Evolutionary conservation across 441 rosid species (phyloP), one percentile per base, ranked within the genome.

Genomic region (Codiaeum variegatum): DNA sequence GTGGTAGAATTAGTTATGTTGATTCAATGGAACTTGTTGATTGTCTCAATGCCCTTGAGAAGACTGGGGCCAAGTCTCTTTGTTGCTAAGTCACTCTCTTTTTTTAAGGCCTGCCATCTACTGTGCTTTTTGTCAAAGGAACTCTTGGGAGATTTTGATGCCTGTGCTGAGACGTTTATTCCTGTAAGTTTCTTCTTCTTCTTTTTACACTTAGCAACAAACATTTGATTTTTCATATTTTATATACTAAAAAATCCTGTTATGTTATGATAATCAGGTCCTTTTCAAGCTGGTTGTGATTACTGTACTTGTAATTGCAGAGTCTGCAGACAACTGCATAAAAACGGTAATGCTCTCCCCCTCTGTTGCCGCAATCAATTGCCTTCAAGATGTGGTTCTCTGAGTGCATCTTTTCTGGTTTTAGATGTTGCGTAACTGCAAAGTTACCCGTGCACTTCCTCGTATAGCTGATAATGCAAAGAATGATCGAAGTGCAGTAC

Each of bases 231-330:
- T 47, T 77, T 51, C 77, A 46, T 47, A 34, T 51, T 66, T 26
- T 31, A 19, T 40, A 18, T 24, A 36, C 42, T 36, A 51, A 62
- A 66, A 72, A 66, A 24, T 72, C 59, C n/a, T 73, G 56, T 78
- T 83, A 73, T 73, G 75, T 70, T 72, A 78, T 87, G 83, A 72
- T 83, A 74, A 84, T 84, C 94, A 96, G 99, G 99, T 90, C 75
- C 97, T 96, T 87, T 96, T 93, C 96, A 96, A 96, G 97, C 88
- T 96, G 80, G 99, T 96, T 85, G 98, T 96, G 92, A 96, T 96
- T 72, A 96, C 99, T 83, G 97, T 93, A 71, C 99, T 96, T 85
- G 99, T 96, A 73, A 96, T 96, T 88, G 96, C 95, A 83, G 99
- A 96, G 81, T 96, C 99, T 76, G 91, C 99, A 4, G 99, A 96